These are phyloP conservation scores for Cercophora sp. DNA, from an alignment of 495 filamentous ascomycete species.

Conservation along the genomic window DNA sequence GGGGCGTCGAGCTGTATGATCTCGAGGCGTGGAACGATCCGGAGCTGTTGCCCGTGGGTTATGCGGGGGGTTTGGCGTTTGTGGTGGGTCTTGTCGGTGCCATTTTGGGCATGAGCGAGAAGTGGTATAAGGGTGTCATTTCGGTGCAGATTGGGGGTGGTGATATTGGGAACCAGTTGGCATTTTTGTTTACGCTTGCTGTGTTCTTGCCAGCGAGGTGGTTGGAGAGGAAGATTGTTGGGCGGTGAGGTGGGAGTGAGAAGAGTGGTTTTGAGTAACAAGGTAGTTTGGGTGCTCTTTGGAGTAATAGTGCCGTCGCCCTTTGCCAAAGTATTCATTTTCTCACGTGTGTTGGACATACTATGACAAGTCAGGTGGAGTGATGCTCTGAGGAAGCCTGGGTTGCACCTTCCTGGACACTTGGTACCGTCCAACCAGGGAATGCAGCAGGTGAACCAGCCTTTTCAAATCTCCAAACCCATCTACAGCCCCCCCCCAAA, in stretches of 20 bases:
- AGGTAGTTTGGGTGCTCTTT: too few relatives aligned
- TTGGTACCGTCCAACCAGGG: too few relatives aligned
- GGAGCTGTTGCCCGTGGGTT: constrained; percentile 41
- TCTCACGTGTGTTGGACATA: too few relatives aligned
- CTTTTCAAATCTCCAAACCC: too few relatives aligned
- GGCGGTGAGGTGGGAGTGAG: constrained; percentile 9
- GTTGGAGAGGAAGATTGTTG: constrained; percentile 16
- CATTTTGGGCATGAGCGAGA: constrained; percentile 49
- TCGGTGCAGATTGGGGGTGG: constrained; percentile 49
- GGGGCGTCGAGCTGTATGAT: constrained; percentile 40
- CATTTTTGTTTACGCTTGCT: constrained; percentile 43
- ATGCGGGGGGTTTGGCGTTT: constrained; percentile 45
- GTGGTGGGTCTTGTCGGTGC: constrained; percentile 42
- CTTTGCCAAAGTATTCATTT: too few relatives aligned
- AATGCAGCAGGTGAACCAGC: too few relatives aligned
- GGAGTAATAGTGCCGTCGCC: too few relatives aligned
- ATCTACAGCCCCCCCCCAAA: too few relatives aligned
- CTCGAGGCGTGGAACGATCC: constrained; percentile 50
- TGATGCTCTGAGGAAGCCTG: too few relatives aligned
- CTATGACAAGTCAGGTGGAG: too few relatives aligned
- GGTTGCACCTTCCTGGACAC: too few relatives aligned
- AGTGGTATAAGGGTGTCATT: constrained; percentile 49
- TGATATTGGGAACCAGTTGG: constrained; percentile 56
- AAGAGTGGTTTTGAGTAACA: too few relatives aligned
- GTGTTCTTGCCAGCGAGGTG: constrained; percentile 32